phyloP scores from a whole-genome alignment of 1,139 yeast genomes.

The Kodamaea fungicola region DNA sequence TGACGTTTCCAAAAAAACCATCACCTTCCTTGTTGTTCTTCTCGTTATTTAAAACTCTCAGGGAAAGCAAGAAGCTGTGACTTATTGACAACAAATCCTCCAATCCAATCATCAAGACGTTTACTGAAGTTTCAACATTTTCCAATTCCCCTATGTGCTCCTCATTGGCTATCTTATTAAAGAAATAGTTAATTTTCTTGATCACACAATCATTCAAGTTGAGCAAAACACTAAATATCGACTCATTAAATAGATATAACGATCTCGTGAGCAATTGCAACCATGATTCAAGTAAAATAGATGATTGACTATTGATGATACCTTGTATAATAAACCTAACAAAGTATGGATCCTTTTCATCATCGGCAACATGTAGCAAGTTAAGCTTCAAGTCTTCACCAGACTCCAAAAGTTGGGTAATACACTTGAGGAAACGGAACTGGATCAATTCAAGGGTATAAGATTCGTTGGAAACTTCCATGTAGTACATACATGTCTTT shows the following conservation, averaged over 20 bases:
- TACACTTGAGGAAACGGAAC: slow-evolving; percentile 26
- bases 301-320: slow-evolving; percentile 29
- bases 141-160: slow-evolving; percentile 19
- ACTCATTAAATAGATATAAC: slow-evolving; percentile 46
- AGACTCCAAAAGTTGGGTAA: slow-evolving; percentile 30
- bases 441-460: slow-evolving; percentile 29
- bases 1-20: slow-evolving; percentile 71
- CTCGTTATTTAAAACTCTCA: slow-evolving; percentile 19
- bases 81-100: slow-evolving; percentile 60
- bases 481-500: slow-evolving; percentile 24
- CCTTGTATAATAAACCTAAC: slow-evolving; percentile 39
- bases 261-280: slow-evolving; percentile 40
- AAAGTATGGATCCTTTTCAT: slow-evolving; percentile 30
- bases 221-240: slow-evolving; percentile 49
- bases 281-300: slow-evolving; percentile 48
- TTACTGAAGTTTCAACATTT: slow-evolving; percentile 46
- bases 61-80: slow-evolving; percentile 51
- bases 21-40: slow-evolving; percentile 16
- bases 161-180: slow-evolving; percentile 18
- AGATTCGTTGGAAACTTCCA: slow-evolving; percentile 10
- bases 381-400: slow-evolving; percentile 31
- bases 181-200: slow-evolving; percentile 38
- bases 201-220: slow-evolving; percentile 51
- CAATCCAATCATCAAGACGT: slow-evolving; percentile 57
- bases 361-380: slow-evolving; percentile 30